These are phyloP conservation scores for Fusarium avenaceum DNA, from an alignment of 2,329 filamentous ascomycete species.

Conservation along the genomic window DNA sequence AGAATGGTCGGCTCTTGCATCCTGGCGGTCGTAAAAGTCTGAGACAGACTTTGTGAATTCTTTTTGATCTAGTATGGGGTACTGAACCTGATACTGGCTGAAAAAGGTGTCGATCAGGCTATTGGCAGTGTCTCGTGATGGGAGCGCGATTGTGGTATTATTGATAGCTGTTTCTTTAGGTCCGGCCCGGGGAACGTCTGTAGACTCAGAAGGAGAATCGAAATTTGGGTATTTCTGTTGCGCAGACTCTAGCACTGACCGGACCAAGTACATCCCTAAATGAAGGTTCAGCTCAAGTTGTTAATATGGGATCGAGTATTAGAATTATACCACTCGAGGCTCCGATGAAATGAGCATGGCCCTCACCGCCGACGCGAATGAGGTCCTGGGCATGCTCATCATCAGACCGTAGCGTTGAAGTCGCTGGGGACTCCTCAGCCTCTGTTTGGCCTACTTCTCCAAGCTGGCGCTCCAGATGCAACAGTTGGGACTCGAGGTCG, in stretches of 20 bases:
- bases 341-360: background rate
- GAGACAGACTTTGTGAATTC: conserved; percentile 4
- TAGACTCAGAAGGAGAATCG: background rate
- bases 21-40: background rate
- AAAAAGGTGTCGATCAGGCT: conserved; percentile 12
- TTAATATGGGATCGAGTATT: accelerated
- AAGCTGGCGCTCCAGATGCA: background rate
- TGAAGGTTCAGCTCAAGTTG: too few relatives aligned
- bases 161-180: background rate
- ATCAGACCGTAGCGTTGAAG: background rate
- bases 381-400: background rate
- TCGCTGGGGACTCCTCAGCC: background rate
- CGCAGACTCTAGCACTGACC: conserved; percentile 19
- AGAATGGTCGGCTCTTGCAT: background rate
- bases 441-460: background rate
- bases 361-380: background rate
- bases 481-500: conserved; percentile 9
- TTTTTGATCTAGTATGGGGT: conserved; percentile 13
- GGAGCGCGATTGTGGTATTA: background rate
- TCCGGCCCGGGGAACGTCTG: background rate
- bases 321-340: conserved; percentile 1
- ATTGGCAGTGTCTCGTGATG: conserved; percentile 6
- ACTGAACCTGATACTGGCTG: conserved; percentile 19
- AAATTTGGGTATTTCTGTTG: conserved; percentile 20
- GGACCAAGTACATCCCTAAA: conserved; percentile 20